Evolutionary conservation across 208 protist species (phyloP).

Genomic region (Crithidia fasciculata): DNA sequence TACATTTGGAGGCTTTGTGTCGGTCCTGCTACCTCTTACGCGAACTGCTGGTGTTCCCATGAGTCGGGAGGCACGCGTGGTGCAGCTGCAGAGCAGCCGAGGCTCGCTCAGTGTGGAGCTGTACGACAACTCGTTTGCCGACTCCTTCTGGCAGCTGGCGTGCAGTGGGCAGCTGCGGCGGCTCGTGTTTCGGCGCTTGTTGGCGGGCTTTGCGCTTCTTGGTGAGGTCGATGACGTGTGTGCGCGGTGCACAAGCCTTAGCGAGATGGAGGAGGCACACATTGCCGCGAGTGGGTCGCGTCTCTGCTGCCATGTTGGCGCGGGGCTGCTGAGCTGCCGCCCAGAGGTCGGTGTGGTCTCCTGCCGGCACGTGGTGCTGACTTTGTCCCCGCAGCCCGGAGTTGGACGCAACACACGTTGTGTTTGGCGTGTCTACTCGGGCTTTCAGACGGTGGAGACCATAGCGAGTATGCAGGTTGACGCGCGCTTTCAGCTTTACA

Average conservation of each 20-base stretch:
- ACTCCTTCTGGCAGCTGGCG: conserved; percentile 52
- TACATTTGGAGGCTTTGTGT: too few relatives aligned
- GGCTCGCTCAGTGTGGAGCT: conserved; percentile 61
- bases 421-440: conserved; percentile 72
- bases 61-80: conserved; percentile 26
- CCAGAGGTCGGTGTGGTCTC: conserved; percentile 22
- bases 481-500: conserved; percentile 39
- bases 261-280: neutral
- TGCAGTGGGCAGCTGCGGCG: conserved; percentile 57
- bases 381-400: conserved; percentile 59
- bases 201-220: conserved; percentile 45
- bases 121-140: conserved; percentile 42
- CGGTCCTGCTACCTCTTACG: conserved; percentile 25
- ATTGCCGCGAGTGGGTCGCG: neutral
- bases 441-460: conserved; percentile 44
- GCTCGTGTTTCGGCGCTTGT: conserved; percentile 33
- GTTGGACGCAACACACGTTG: conserved; percentile 47
- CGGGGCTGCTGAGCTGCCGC: conserved; percentile 52
- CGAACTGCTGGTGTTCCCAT: conserved; percentile 8
- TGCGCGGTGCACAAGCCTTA: conserved; percentile 1
- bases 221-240: conserved; percentile 15
- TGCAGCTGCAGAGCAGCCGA: conserved; percentile 48
- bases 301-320: conserved; percentile 63
- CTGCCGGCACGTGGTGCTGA: conserved; percentile 48
- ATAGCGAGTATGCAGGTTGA: conserved; percentile 44